A percentile compares a stretch with the other conserved stretches of the same genome.
Conservation (phyloP, 352 stramenopile genomes). For the Pythium brachiatum region DNA sequence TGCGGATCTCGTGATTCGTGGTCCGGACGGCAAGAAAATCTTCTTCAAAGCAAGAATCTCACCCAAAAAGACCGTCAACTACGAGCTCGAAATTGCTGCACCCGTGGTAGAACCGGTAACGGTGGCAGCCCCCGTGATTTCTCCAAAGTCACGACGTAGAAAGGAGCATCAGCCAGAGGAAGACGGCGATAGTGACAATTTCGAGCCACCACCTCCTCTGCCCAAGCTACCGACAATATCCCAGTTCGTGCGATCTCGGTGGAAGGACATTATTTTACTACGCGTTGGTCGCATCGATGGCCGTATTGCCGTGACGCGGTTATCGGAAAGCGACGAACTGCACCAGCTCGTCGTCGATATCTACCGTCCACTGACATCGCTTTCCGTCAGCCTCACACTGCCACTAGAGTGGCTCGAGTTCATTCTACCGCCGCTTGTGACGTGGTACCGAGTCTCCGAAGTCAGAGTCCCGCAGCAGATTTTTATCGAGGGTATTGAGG, state of each 20-base stretch:
- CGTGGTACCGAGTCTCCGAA: conserved; percentile 22
- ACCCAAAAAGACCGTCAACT: neutral
- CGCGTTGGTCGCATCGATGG: conserved; percentile 18
- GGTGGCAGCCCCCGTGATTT: conserved; percentile 3
- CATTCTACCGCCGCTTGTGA: conserved; percentile 17
- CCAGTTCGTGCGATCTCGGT: conserved; percentile 15
- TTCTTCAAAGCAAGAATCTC: conserved; percentile 30
- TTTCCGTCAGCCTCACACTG: neutral
- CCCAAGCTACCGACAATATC: neutral
- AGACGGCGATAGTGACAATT: neutral
- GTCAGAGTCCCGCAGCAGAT: conserved; percentile 1
- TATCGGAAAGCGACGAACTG: conserved; percentile 25
- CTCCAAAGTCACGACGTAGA: neutral
- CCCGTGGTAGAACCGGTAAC: neutral
- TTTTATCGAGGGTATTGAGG: too few species aligned
- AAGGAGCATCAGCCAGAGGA: neutral
- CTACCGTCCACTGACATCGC: conserved; percentile 25
- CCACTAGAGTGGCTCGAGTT: conserved; percentile 23
- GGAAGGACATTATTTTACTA: conserved; percentile 20
- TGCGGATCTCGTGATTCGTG: conserved; percentile 33
- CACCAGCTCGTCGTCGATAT: conserved; percentile 21
- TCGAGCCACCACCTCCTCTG: neutral
- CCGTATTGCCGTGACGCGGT: conserved; percentile 18
- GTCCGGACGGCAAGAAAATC: conserved; percentile 37
- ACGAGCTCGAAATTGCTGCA: neutral